Conservation (phyloP, 176 grass and related monocot species). For the Oryza nivara region DNA sequence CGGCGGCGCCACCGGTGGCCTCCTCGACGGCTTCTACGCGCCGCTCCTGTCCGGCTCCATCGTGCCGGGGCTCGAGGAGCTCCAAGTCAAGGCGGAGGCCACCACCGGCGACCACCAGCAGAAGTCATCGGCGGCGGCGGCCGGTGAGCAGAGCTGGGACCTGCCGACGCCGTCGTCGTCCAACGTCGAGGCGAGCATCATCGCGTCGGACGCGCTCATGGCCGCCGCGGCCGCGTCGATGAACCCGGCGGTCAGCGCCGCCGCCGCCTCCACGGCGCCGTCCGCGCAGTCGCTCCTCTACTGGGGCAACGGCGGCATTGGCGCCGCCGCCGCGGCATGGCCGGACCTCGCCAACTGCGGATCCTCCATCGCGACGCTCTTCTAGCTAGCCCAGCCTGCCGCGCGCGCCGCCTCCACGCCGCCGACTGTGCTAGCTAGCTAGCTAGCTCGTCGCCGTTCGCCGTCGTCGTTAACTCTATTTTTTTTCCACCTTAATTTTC, state of each 20-base stretch:
- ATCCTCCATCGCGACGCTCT: constrained; percentile 82
- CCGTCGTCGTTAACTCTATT: constrained; percentile 42
- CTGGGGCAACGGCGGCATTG: constrained; percentile 58
- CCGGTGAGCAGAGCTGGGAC: constrained; percentile 49
- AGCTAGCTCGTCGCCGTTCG: background rate
- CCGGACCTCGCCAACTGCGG: constrained; percentile 67
- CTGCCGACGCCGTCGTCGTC: constrained; percentile 49
- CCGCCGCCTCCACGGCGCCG: background rate
- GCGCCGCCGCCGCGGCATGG: constrained; percentile 42
- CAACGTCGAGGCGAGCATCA: constrained; percentile 50
- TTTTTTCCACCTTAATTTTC: constrained; percentile 48
- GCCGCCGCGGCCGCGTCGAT: constrained; percentile 51
- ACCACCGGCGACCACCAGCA: constrained; percentile 31
- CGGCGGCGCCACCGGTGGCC: background rate
- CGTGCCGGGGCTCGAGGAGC: constrained; percentile 60
- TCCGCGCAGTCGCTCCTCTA: constrained; percentile 41
- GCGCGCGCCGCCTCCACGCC: background rate
- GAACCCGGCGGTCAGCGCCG: constrained; percentile 34
- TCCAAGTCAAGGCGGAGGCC: constrained; percentile 63
- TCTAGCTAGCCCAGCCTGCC: constrained; percentile 39
- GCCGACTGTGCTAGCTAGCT: background rate
- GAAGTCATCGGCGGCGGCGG: background rate
- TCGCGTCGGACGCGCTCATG: constrained; percentile 70
- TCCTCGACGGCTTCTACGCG: constrained; percentile 50
- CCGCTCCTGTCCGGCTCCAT: constrained; percentile 55